Conservation (phyloP, 192 early-diverging fungal species). For the Podila minutissima region DNA sequence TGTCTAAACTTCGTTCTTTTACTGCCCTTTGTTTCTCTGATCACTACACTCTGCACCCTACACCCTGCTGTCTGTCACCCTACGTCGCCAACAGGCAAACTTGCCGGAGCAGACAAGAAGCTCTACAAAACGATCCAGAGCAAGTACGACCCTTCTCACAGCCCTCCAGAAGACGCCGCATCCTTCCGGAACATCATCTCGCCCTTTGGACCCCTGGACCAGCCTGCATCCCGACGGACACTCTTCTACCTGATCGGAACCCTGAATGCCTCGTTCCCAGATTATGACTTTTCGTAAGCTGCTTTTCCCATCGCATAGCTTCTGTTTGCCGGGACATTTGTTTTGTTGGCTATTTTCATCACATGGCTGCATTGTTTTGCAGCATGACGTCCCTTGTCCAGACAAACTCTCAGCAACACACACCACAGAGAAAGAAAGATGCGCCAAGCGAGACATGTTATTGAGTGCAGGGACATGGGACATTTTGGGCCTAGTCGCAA, state of each 20-base stretch:
- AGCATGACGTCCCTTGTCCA: not conserved
- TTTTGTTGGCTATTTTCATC: not conserved
- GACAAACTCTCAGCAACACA: not conserved
- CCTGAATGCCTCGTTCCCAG: slow-evolving; percentile 94
- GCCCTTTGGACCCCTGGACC: slow-evolving; percentile 87
- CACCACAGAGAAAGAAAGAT: no score
- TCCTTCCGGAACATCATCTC: slow-evolving; percentile 76
- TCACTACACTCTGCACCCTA: not conserved
- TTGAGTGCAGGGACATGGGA: no score
- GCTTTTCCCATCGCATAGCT: not conserved
- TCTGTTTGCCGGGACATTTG: not conserved
- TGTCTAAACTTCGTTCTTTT: no score
- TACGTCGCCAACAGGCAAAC: slow-evolving; percentile 75
- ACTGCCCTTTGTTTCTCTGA: not conserved
- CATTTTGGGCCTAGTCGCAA: no score
- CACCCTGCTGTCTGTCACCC: not conserved
- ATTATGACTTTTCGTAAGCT: slow-evolving; percentile 94
- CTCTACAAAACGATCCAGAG: slow-evolving; percentile 88
- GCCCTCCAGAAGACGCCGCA: slow-evolving; percentile 74
- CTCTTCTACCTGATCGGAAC: slow-evolving; percentile 96
- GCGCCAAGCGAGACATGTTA: no score
- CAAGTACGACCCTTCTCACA: slow-evolving; percentile 78
- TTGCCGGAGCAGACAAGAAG: slow-evolving; percentile 91
- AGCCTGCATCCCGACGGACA: slow-evolving; percentile 85
- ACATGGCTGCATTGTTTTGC: not conserved